phyloP scores from a whole-genome alignment of 257 asterid species.

The Gentiana macrophylla region DNA sequence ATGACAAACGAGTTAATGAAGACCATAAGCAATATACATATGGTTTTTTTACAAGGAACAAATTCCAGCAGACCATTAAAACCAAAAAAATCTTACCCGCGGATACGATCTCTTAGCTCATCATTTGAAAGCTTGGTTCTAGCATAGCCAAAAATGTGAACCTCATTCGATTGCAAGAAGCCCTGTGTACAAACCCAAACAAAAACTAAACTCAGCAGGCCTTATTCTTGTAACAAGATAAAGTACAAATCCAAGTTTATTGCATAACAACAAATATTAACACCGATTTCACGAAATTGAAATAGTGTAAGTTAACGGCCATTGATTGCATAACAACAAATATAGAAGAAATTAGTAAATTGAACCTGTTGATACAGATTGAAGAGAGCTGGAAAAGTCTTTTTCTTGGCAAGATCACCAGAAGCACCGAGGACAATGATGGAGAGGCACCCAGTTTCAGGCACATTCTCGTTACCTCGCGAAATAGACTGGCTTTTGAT shows the following conservation, averaged over 20 bases:
- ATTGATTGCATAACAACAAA: no score
- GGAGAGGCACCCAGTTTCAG: constrained; percentile 75
- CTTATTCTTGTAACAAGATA: no score
- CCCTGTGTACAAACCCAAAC: constrained; percentile 41
- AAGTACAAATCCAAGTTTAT: no score
- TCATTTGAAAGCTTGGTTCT: constrained; percentile 77
- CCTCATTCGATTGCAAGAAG: constrained; percentile 63
- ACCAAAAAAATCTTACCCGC: constrained; percentile 40
- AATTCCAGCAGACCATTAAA: background rate
- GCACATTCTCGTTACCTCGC: constrained; percentile 30
- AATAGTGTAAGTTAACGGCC: background rate
- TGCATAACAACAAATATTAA: no score
- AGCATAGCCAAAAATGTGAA: constrained; percentile 94
- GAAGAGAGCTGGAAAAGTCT: constrained; percentile 92
- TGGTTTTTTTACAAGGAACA: background rate
- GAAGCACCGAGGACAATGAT: constrained; percentile 92
- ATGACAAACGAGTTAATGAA: background rate
- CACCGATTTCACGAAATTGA: background rate
- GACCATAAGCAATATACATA: background rate
- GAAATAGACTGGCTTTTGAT: constrained; percentile 39
- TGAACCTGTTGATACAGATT: constrained; percentile 84
- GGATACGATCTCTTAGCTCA: constrained; percentile 68
- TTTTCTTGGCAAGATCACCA: constrained; percentile 98
- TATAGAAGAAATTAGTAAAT: background rate
- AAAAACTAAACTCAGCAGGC: constrained; percentile 11